Base-by-base conservation (phyloP, 1,139 yeast species). In the Debaryomyces sp. region DNA sequence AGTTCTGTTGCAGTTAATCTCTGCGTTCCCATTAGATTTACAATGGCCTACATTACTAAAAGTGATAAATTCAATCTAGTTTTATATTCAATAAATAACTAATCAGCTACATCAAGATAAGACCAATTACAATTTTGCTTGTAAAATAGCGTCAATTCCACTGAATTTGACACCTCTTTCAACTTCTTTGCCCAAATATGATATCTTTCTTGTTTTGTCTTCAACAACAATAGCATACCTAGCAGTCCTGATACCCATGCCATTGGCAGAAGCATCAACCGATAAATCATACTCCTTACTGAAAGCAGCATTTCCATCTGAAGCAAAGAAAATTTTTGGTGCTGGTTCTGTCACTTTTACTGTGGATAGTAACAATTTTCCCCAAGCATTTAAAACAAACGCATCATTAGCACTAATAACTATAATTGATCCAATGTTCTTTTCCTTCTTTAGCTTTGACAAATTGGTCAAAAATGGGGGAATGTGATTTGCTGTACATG, bases 401-500 rank as follows among this genome's bases (percentile, higher is more conserved):
- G 96, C 87, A 58, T 87, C 89, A 68, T 89, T 90, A 51, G 87
- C 85, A 47, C 92, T 80, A 51, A 87, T 62, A 32, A 89, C 84
- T 43, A 88, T 71, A 45, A 89, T 73, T 56, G 81, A 81, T 61
- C 85, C 89, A 24, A 86, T 86, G 27, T 89, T 86, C 67, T 83
- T 84, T 46, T 74, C 70, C 33, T 40, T 33, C 67, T 78, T 73
- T 54, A 87, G 73, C 52, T 84, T 78, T 10, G 62, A 66, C 49
- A 80, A 64, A 47, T 81, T 71, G 47, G 71, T 64, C 51, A 90
- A 71, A 68, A 77, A 87, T 8, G 84, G 88, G 23, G 97, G 97
- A 55, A 91, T 80, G 70, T 91, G 97, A 55, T 78, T 72, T 54
- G 83, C 88, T 21, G 95, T 84, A 71, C 97, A 90, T 3, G 96